A percentile compares a stretch with the other conserved stretches of the same genome.
Evolutionary conservation across 2,329 filamentous ascomycete genomes (phyloP).

Genomic region (Hysterium pulicare): DNA sequence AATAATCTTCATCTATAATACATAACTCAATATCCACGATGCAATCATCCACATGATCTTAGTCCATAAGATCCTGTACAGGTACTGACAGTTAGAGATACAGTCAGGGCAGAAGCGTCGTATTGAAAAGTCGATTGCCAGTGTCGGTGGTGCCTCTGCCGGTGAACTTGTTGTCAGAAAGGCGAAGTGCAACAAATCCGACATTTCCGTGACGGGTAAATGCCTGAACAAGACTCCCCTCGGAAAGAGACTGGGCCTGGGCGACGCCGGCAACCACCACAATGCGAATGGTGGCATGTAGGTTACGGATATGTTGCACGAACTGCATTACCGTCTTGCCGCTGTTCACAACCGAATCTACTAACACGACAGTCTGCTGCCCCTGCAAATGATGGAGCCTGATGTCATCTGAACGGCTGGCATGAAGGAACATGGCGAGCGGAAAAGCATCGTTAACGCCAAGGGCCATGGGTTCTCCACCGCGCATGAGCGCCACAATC

Average conservation of each 20-base stretch:
- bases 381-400: slow-evolving; percentile 39
- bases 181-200: slow-evolving; percentile 50
- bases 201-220: slow-evolving; percentile 20
- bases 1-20: too few species aligned
- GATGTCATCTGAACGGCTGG: slow-evolving; percentile 41
- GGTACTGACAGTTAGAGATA: too few species aligned
- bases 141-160: slow-evolving; percentile 55
- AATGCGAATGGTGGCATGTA: slow-evolving; percentile 44
- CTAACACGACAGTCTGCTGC: slow-evolving; percentile 48
- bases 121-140: slow-evolving; percentile 59
- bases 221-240: slow-evolving; percentile 14
- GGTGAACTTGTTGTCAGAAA: slow-evolving; percentile 56
- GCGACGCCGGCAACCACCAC: slow-evolving; percentile 56
- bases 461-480: slow-evolving; percentile 59
- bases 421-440: slow-evolving; percentile 52
- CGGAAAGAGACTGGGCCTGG: slow-evolving; percentile 37
- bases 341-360: slow-evolving; percentile 61
- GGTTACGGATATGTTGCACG: slow-evolving; percentile 44
- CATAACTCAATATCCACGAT: too few species aligned
- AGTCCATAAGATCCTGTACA: too few species aligned
- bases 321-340: slow-evolving; percentile 52
- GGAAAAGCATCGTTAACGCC: slow-evolving; percentile 56
- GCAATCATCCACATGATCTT: too few species aligned
- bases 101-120: slow-evolving; percentile 49
- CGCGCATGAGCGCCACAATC: slow-evolving; percentile 62